Percentiles rank a stretch among this genome's conserved stretches.
Evolutionary conservation across 2,329 filamentous ascomycete species (phyloP).

Genomic region (Tolypocladium tundrense): DNA sequence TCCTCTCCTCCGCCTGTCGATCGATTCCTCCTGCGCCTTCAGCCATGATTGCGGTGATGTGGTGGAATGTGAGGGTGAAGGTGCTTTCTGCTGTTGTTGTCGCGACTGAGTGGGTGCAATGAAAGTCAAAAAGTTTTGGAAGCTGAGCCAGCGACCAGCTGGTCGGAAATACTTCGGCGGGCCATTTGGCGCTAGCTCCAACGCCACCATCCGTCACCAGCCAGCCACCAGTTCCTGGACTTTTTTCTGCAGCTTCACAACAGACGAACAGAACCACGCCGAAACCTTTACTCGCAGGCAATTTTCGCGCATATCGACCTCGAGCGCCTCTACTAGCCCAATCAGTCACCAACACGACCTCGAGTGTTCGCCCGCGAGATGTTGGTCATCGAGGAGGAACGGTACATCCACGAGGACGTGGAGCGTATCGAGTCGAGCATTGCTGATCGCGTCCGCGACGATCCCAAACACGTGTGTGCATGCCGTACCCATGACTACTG

Average conservation of each 20-base stretch:
- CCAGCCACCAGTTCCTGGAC: not conserved
- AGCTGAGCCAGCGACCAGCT: not conserved
- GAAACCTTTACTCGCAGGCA: not conserved
- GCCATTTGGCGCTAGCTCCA: not conserved
- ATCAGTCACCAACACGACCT: not conserved
- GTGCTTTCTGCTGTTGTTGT: not conserved
- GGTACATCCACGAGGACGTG: slow-evolving; percentile 89
- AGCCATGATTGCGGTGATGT: slow-evolving; percentile 55
- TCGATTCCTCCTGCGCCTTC: slow-evolving; percentile 70
- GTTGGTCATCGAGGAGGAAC: slow-evolving; percentile 88
- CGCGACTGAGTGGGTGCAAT: not conserved
- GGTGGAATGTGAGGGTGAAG: not conserved
- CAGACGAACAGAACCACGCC: not conserved
- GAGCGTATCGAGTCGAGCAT: slow-evolving; percentile 93
- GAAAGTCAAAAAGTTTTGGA: slow-evolving; percentile 16
- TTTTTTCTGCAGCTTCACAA: not conserved
- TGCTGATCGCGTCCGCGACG: slow-evolving; percentile 77
- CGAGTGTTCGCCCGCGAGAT: slow-evolving; percentile 27
- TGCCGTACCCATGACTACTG: not conserved
- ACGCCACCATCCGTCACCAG: not conserved
- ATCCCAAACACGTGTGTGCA: slow-evolving; percentile 69
- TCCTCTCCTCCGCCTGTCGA: slow-evolving; percentile 86
- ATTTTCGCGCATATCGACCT: not conserved
- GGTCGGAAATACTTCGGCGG: slow-evolving; percentile 21
- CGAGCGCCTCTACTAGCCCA: not conserved